Base-by-base conservation (phyloP, 176 grass and related monocot genomes). In the Carex cristatella region DNA sequence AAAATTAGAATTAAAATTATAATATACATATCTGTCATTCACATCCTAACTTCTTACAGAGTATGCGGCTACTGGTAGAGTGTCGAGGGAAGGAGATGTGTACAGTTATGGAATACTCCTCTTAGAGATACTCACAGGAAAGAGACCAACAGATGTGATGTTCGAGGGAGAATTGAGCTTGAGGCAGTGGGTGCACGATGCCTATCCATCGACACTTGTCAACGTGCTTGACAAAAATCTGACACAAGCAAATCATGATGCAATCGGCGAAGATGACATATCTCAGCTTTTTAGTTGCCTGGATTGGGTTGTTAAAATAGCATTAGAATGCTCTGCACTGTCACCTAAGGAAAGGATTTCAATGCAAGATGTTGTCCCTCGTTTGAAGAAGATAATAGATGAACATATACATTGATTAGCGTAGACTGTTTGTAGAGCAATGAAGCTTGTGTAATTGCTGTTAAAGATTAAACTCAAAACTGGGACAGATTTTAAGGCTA, bases 151-250 rank as follows among this genome's bases (percentile, higher is more conserved):
- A 11, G 60, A 86, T 56, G 13, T 7, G n/a, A 86, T 86, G 84
- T 86, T 86, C 27, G 84, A 60, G 23, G 84, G 60, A 79, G 71
- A 67, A 23, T 66, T 61, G 18, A 79, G 40, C 71, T 77, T 86
- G 70, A 77, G 84, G 44, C 84, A 86, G 35, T 86, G 84, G 84
- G 84, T 86, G 37, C 33, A 42, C 33, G 60, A 86, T 86, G 60
- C 73, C 19, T 80, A 66, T 86, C 84, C 84, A 16, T 49, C 23
- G 7, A 42, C 55, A 53, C 56, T 86, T 4, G 5, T 64, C 37
- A 27, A 86, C 30, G 71, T 86, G 44, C 7, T 79, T 3, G 71
- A 86, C 62, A 55, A 42, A 23, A 49, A 53, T 48, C 57, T 86
- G 49, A 13, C 61, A 48, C 15, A 7, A 79, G 33, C 42, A 38